Conservation (phyloP, 192 early-diverging fungal species). For the Dissophora globulifera region DNA sequence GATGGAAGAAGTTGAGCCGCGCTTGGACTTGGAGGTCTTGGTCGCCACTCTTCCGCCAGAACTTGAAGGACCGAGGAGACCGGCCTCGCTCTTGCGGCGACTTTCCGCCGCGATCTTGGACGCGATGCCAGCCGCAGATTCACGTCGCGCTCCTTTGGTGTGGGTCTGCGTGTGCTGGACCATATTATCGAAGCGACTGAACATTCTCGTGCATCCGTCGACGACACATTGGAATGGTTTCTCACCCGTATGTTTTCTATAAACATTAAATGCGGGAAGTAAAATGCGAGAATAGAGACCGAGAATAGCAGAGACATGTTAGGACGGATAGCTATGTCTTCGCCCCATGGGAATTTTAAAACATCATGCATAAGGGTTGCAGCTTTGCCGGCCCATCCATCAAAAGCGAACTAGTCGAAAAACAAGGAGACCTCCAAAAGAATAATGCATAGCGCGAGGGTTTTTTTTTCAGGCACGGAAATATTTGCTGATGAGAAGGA, state of each 20-base stretch:
- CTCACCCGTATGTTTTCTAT: slow-evolving; percentile 57
- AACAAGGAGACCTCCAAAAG: not conserved
- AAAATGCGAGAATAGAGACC: slow-evolving; percentile 1
- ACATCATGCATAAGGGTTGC: slow-evolving; percentile 1
- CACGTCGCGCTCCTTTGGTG: slow-evolving; percentile 46
- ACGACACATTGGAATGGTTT: slow-evolving; percentile 82
- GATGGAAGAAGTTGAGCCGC: slow-evolving; percentile 19
- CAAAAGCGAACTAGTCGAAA: no score
- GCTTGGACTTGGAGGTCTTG: slow-evolving; percentile 15
- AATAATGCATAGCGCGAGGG: not conserved
- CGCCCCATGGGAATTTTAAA: not conserved
- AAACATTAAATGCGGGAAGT: slow-evolving; percentile 7
- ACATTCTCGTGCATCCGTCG: slow-evolving; percentile 71
- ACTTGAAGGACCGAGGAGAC: slow-evolving; percentile 4
- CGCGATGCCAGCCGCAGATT: slow-evolving; percentile 37
- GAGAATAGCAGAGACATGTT: not conserved
- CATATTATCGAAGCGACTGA: slow-evolving; percentile 85
- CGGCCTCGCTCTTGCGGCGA: slow-evolving; percentile 39
- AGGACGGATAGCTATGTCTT: slow-evolving; percentile 17
- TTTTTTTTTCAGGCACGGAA: slow-evolving; percentile 4
- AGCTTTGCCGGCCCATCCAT: no score
- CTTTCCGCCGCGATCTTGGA: slow-evolving; percentile 37
- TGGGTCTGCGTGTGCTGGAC: slow-evolving; percentile 85
- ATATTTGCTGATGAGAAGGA: not conserved
- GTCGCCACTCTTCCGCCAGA: not conserved